These are phyloP conservation scores for Peronosclerospora sorghi DNA, from an alignment of 352 stramenopile species.

Conservation along the genomic window DNA sequence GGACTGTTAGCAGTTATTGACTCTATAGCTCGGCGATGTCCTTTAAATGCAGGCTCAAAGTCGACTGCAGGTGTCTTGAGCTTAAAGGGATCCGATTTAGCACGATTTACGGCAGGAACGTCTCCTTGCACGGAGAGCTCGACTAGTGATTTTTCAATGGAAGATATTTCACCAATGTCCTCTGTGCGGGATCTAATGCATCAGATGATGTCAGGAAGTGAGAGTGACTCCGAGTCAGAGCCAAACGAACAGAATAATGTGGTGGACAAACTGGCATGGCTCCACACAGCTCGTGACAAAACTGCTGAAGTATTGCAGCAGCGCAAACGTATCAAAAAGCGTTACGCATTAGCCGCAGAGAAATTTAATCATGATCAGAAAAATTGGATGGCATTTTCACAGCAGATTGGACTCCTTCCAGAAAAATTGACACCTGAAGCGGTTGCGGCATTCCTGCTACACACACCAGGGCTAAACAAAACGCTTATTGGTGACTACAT, in stretches of 20 bases:
- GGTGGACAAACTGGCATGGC: constrained; percentile 59
- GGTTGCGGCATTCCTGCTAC: constrained; percentile 90
- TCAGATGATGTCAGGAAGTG: constrained; percentile 64
- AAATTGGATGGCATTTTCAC: constrained; percentile 85
- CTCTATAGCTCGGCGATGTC: constrained; percentile 83
- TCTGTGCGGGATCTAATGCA: constrained; percentile 79
- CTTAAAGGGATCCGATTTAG: constrained; percentile 57
- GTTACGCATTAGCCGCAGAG: constrained; percentile 80
- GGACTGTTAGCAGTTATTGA: constrained; percentile 91
- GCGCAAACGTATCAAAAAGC: constrained; percentile 87
- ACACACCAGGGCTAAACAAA: constrained; percentile 89
- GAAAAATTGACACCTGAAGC: constrained; percentile 73
- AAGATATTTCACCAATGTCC: constrained; percentile 78
- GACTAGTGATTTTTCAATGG: constrained; percentile 37
- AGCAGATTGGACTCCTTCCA: constrained; percentile 79
- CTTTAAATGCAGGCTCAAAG: constrained; percentile 31
- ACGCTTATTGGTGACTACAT: constrained; percentile 94
- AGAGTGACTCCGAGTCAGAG: constrained; percentile 66
- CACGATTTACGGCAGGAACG: constrained; percentile 40
- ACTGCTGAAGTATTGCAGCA: constrained; percentile 85
- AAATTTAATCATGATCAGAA: constrained; percentile 93
- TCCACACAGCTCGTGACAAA: constrained; percentile 74
- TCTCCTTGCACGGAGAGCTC: constrained; percentile 14
- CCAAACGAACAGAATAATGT: constrained; percentile 29
- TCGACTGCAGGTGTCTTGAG: constrained; percentile 20